Evolutionary conservation across 2,329 filamentous ascomycete genomes (phyloP).

Genomic region (Didymella sp.): DNA sequence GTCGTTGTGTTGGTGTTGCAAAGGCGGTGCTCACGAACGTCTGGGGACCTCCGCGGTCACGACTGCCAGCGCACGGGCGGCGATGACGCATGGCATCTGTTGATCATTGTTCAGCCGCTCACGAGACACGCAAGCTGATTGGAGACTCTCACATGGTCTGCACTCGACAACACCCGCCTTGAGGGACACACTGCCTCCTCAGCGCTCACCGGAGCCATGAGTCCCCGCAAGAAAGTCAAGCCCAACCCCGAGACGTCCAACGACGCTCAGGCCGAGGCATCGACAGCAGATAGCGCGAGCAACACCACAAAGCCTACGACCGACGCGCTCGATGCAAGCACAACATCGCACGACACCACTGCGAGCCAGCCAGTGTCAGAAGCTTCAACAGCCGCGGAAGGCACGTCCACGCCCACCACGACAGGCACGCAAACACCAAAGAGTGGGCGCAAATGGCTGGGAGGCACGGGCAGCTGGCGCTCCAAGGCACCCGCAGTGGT

Average conservation of each 20-base stretch:
- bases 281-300: background rate
- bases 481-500: conserved; percentile 57
- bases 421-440: conserved; percentile 30
- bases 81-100: conserved; percentile 10
- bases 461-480: conserved; percentile 53
- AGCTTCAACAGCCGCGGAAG: conserved; percentile 22
- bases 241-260: conserved; percentile 44
- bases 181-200: conserved; percentile 15
- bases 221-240: conserved; percentile 53
- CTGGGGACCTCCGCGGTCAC: background rate
- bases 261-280: conserved; percentile 14
- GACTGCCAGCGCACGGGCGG: conserved; percentile 4
- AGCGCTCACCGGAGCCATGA: conserved; percentile 44
- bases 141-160: conserved; percentile 10
- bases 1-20: too few species aligned
- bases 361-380: conserved; percentile 24
- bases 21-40: background rate
- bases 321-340: conserved; percentile 18
- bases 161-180: conserved; percentile 12
- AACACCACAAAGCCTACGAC: background rate
- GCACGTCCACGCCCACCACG: conserved; percentile 24
- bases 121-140: conserved; percentile 7
- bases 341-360: conserved; percentile 23
- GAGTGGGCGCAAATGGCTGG: conserved; percentile 52
- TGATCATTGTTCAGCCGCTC: conserved; percentile 11